These are phyloP conservation scores for Suillus bovinus DNA, from an alignment of 768 basidiomycete genomes.

Conservation along the genomic window DNA sequence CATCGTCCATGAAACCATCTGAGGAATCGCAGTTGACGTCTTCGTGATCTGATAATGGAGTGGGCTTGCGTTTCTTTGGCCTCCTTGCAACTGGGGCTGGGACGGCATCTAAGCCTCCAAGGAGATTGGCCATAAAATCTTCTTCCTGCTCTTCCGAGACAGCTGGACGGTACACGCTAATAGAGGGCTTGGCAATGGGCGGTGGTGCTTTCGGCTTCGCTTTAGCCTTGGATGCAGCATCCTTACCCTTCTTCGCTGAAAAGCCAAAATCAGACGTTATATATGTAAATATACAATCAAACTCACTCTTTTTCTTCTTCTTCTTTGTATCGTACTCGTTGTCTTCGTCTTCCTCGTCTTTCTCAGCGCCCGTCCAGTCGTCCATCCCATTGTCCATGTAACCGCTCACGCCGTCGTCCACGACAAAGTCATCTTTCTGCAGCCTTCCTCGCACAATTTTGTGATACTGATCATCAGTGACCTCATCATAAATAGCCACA, in stretches of 20 bases:
- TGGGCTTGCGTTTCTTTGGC: constrained; percentile 70
- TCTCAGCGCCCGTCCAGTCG: constrained; percentile 73
- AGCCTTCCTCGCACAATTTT: constrained; percentile 81
- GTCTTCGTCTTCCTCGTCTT: constrained; percentile 56
- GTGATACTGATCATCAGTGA: constrained; percentile 87
- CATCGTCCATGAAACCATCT: constrained; percentile 30
- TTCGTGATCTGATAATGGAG: constrained; percentile 43
- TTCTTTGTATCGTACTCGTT: constrained; percentile 36
- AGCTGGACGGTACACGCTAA: constrained; percentile 78
- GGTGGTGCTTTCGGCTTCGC: constrained; percentile 48
- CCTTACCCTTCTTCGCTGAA: constrained; percentile 27
- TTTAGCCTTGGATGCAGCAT: constrained; percentile 35
- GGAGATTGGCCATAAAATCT: constrained; percentile 84
- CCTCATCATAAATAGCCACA: constrained; percentile 80
- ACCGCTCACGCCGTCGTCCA: constrained; percentile 88
- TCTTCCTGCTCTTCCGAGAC: constrained; percentile 79
- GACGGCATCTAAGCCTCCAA: constrained; percentile 67
- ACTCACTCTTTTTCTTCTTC: constrained; percentile 40
- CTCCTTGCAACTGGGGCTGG: constrained; percentile 37
- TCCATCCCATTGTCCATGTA: constrained; percentile 98
- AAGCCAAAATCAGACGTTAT: constrained; percentile 10
- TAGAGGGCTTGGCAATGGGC: constrained; percentile 53
- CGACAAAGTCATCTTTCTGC: constrained; percentile 90
- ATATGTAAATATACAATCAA: not conserved
- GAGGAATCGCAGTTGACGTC: constrained; percentile 27